Base-by-base conservation (phyloP, 2,329 filamentous ascomycete genomes). In the Alternaria longipes region DNA sequence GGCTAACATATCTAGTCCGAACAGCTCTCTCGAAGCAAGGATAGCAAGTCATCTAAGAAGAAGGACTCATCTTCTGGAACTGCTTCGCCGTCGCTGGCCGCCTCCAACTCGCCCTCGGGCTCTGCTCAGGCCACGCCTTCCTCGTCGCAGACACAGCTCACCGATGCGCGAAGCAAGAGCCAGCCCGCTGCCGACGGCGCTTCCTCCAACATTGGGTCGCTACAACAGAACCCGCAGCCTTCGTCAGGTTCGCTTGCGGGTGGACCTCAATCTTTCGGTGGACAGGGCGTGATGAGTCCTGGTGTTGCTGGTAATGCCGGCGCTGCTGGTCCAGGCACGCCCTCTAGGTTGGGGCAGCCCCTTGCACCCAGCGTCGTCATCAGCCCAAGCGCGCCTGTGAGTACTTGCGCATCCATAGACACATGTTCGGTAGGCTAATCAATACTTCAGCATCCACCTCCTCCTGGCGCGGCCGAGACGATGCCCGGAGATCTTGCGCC, bases 401-500 rank as follows among this genome's bases (percentile, higher is more conserved):
- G 77, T 77, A 30, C 24, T 20, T 5, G 28, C 41, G 34, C 32
- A 30, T 56, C 24, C 38, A 20, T 41, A n/a, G 49, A 52, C 26
- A n/a, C 12, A 7, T 4, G 44, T 24, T 30, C 54, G 42, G 47
- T 28, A 46, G 38, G 56, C 46, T 50, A 58, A 49, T 12, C 41
- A 47, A 47, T 68, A 45, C 46, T 69, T 30, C 73, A 95, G 93
- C 95, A 99, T 82, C 84, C 95, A 45, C 94, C 95, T 52, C 93
- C 93, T 64, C 95, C 95, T 49, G 95, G 95, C 69, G 91, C 94
- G 59, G 91, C 94, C 66, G 95, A 99, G 83, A 97, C 94, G 6
- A 98, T 99, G 94, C 95, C 95, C 54, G 93, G 96, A 75, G 95
- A 99, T 78, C 89, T 99, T 60, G 93, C 93, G 30, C 95, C 95